Evolutionary conservation across 306 rosid species (phyloP).

Genomic region (Dalbergia cochinchinensis): DNA sequence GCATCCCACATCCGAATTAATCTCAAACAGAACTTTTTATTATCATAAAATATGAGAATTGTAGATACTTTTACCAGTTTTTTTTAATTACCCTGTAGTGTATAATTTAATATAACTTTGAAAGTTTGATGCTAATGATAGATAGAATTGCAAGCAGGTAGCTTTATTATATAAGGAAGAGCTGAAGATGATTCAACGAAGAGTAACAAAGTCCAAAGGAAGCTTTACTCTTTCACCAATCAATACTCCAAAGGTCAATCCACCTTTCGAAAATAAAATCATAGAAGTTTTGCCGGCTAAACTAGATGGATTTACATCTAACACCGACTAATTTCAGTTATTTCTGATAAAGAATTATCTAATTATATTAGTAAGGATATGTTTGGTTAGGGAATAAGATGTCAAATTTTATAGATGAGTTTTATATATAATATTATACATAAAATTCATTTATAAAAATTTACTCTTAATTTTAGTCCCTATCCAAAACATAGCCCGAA

Average conservation of each 20-base stretch:
- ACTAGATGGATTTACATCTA: no score
- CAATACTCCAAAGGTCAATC: constrained; percentile 52
- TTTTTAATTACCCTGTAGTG: neutral
- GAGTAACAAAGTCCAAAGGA: constrained; percentile 18
- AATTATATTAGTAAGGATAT: neutral
- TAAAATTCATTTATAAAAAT: no score
- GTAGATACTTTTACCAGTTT: neutral
- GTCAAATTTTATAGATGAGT: no score
- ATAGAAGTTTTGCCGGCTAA: neutral
- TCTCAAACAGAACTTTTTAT: neutral
- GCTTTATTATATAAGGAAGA: constrained; percentile 46
- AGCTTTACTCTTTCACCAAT: constrained; percentile 46
- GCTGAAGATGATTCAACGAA: constrained; percentile 53
- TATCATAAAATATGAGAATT: neutral
- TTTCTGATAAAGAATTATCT: neutral
- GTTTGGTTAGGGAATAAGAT: no score
- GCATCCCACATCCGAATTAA: neutral
- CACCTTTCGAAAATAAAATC: neutral
- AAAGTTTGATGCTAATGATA: neutral
- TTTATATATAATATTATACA: no score
- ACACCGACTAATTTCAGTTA: neutral
- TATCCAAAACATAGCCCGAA: no score
- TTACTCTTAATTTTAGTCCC: no score
- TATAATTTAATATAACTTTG: no score
- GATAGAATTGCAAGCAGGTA: constrained; percentile 45